phyloP scores from a whole-genome alignment of 2,329 filamentous ascomycete genomes.

The Alternaria sp. region DNA sequence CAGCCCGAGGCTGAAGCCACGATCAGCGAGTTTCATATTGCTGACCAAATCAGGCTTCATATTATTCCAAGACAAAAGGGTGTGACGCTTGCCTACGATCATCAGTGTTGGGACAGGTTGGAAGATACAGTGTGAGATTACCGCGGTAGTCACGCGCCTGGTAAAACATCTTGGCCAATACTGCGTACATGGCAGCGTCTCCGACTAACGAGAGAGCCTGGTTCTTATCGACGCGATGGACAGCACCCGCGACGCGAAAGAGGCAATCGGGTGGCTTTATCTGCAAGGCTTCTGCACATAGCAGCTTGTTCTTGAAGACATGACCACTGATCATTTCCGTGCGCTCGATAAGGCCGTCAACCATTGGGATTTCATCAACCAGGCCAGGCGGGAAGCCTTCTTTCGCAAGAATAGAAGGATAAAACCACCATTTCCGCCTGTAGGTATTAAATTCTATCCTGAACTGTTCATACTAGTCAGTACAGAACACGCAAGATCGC shows the following conservation, averaged over 20 bases:
- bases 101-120: neutral
- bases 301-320: neutral
- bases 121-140: neutral
- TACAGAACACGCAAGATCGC: neutral
- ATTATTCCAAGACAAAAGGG: neutral
- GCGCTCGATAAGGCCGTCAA: neutral
- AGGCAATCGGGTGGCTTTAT: neutral
- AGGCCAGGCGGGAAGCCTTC: neutral
- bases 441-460: neutral
- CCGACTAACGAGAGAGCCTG: neutral
- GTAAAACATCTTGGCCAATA: neutral
- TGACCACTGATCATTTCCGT: neutral
- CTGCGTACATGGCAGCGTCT: neutral
- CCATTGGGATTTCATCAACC: neutral
- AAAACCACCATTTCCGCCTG: neutral
- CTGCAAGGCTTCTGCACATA: slow-evolving; percentile 8
- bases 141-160: neutral
- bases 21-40: neutral
- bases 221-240: slow-evolving; percentile 2
- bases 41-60: neutral
- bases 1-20: neutral
- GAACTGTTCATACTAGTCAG: neutral
- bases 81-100: neutral
- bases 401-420: neutral
- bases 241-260: neutral